A percentile compares a stretch with the other conserved stretches of the same genome.
These are phyloP conservation scores for Calonectria henricotiae DNA, from an alignment of 2,329 filamentous ascomycete species.

Conservation along the genomic window DNA sequence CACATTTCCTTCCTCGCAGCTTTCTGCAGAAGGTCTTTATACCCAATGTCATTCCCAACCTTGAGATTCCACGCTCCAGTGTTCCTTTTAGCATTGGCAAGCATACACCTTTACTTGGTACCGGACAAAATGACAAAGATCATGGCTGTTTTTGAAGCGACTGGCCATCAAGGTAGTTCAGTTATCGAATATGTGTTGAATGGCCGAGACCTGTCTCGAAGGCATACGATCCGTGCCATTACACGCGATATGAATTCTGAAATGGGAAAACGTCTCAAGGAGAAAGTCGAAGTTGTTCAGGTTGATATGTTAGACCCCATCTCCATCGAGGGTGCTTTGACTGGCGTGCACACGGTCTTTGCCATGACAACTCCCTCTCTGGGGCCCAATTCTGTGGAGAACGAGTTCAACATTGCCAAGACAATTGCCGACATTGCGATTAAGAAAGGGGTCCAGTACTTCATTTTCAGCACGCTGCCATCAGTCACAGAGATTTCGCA, in stretches of 20 bases:
- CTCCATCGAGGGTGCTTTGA: conserved; percentile 61
- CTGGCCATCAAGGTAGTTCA: conserved; percentile 68
- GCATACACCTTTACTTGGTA: no score
- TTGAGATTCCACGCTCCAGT: no score
- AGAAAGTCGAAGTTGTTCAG: conserved; percentile 57
- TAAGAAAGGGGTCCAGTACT: conserved; percentile 57
- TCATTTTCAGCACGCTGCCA: conserved; percentile 62
- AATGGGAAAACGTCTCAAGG: conserved; percentile 54
- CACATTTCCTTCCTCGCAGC: no score
- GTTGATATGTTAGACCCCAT: conserved; percentile 60
- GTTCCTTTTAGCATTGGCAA: no score
- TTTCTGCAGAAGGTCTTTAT: no score
- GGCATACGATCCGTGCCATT: conserved; percentile 67
- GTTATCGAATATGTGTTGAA: conserved; percentile 64
- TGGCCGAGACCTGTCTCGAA: conserved; percentile 62
- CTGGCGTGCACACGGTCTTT: conserved; percentile 66
- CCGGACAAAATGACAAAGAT: conserved; percentile 53
- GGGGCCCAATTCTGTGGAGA: conserved; percentile 54
- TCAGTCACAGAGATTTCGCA: conserved; percentile 56
- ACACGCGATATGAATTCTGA: conserved; percentile 63
- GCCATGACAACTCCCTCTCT: conserved; percentile 63
- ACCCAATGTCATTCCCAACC: no score
- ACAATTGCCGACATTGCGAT: conserved; percentile 60
- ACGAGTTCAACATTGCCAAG: conserved; percentile 60
- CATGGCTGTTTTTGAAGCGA: conserved; percentile 68